phyloP scores from a whole-genome alignment of 108 stramenopile species.

The Cyclotella cryptica region DNA sequence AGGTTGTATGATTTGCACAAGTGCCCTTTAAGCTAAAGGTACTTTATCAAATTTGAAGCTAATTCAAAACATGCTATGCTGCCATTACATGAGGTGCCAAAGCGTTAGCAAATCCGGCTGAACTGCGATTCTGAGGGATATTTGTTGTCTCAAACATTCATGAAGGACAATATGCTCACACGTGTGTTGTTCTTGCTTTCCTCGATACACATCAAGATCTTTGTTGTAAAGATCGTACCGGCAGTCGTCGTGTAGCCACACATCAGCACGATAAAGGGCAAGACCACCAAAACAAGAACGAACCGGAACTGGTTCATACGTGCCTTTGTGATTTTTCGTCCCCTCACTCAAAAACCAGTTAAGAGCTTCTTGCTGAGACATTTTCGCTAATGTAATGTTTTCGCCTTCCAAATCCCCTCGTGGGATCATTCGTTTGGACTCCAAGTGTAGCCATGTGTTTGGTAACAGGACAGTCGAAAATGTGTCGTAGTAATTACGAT shows the following conservation, averaged over 20 bases:
- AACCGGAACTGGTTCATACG: slow-evolving; percentile 33
- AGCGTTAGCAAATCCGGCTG: slow-evolving; percentile 30
- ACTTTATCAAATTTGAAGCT: too few relatives aligned
- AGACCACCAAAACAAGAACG: slow-evolving; percentile 45
- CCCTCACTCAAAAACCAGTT: slow-evolving; percentile 30
- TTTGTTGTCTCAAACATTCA: slow-evolving; percentile 25
- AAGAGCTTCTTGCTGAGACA: slow-evolving; percentile 17
- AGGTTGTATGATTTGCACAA: slow-evolving; percentile 29
- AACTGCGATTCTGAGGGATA: slow-evolving; percentile 24
- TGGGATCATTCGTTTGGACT: too few relatives aligned
- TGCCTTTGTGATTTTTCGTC: not conserved
- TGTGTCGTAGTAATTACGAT: slow-evolving; percentile 44
- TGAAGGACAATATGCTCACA: slow-evolving; percentile 47
- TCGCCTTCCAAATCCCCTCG: too few relatives aligned
- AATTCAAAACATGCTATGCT: too few relatives aligned
- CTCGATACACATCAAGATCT: slow-evolving; percentile 20
- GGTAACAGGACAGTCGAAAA: slow-evolving; percentile 35
- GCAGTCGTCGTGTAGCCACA: slow-evolving; percentile 22
- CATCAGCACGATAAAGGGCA: slow-evolving; percentile 31
- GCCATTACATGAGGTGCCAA: slow-evolving; percentile 22
- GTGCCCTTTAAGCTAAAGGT: slow-evolving; percentile 29
- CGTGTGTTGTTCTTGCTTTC: slow-evolving; percentile 20
- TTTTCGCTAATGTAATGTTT: not conserved
- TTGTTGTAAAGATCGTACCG: slow-evolving; percentile 34
- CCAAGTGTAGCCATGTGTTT: slow-evolving; percentile 30